Conservation (phyloP, 805 yeast species). For the Yarrowia alimentaria region DNA sequence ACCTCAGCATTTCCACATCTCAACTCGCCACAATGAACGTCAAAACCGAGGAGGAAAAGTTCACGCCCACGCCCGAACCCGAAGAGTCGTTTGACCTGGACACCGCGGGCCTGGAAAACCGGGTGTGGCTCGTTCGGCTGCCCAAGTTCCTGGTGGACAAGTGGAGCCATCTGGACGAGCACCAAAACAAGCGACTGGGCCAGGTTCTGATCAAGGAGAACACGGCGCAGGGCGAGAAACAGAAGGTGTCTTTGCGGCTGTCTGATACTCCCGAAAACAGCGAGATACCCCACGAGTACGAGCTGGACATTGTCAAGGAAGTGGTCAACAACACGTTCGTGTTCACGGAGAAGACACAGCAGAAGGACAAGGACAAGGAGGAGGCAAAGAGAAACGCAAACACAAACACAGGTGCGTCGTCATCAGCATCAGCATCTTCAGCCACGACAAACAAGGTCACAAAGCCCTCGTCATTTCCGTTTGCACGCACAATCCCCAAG, state of each 20-base stretch:
- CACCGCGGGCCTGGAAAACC: slow-evolving; percentile 57
- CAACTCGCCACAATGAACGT: slow-evolving; percentile 3
- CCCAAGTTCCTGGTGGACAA: slow-evolving; percentile 82
- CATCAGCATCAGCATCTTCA: slow-evolving; percentile 1
- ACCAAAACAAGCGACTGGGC: slow-evolving; percentile 74
- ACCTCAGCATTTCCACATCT: background rate
- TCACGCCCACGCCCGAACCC: slow-evolving; percentile 32
- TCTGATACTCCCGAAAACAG: slow-evolving; percentile 45
- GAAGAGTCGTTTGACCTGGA: slow-evolving; percentile 55
- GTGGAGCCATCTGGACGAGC: slow-evolving; percentile 64
- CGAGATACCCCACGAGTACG: slow-evolving; percentile 80
- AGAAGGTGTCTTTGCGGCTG: slow-evolving; percentile 41
- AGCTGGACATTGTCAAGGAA: slow-evolving; percentile 71
- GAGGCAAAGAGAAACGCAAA: background rate
- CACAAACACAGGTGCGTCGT: background rate
- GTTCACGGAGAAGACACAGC: slow-evolving; percentile 79
- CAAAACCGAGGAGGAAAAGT: slow-evolving; percentile 5
- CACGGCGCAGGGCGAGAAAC: slow-evolving; percentile 41
- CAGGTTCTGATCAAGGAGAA: slow-evolving; percentile 62
- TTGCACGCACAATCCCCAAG: slow-evolving; percentile 64
- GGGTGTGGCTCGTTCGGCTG: slow-evolving; percentile 88
- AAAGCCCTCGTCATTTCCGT: slow-evolving; percentile 20
- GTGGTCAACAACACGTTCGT: slow-evolving; percentile 82
- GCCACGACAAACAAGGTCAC: slow-evolving; percentile 13
- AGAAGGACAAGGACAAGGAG: slow-evolving; percentile 41